These are phyloP conservation scores for Kwoniella sp. DNA, from an alignment of 768 basidiomycete species.

Conservation along the genomic window DNA sequence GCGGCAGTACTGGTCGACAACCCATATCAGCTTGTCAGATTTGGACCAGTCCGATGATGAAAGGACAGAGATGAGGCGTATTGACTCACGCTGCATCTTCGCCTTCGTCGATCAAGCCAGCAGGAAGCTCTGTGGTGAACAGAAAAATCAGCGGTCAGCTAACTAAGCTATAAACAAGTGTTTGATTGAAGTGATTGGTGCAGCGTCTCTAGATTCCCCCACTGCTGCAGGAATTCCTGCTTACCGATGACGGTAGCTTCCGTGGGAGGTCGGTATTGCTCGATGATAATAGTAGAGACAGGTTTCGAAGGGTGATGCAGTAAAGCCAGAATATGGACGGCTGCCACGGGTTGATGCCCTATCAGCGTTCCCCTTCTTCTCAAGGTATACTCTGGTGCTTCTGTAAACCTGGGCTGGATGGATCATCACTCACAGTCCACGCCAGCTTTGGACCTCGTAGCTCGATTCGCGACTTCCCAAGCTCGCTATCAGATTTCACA, in stretches of 20 bases:
- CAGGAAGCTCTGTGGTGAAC: conserved; percentile 32
- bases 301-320: conserved; percentile 64
- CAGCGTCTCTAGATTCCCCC: too few relatives aligned
- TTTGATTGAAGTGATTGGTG: too few relatives aligned
- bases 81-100: conserved; percentile 74
- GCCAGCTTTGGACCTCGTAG: conserved; percentile 72
- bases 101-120: conserved; percentile 80
- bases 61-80: too few relatives aligned
- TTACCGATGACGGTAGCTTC: conserved; percentile 73
- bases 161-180: too few relatives aligned
- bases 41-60: too few relatives aligned
- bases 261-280: conserved; percentile 88
- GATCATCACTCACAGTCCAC: conserved; percentile 69
- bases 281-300: conserved; percentile 73
- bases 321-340: conserved; percentile 80
- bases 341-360: too few relatives aligned
- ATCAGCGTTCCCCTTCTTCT: too few relatives aligned
- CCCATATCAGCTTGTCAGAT: too few relatives aligned
- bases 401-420: too few relatives aligned
- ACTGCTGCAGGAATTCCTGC: too few relatives aligned
- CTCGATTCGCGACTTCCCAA: conserved; percentile 90
- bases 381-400: too few relatives aligned
- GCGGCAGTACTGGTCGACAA: conserved; percentile 66
- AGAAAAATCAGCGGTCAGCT: neutral
- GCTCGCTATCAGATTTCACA: conserved; percentile 65